phyloP scores from a whole-genome alignment of 2,329 filamentous ascomycete species.

The Cladosporium austrohemisphaericum region DNA sequence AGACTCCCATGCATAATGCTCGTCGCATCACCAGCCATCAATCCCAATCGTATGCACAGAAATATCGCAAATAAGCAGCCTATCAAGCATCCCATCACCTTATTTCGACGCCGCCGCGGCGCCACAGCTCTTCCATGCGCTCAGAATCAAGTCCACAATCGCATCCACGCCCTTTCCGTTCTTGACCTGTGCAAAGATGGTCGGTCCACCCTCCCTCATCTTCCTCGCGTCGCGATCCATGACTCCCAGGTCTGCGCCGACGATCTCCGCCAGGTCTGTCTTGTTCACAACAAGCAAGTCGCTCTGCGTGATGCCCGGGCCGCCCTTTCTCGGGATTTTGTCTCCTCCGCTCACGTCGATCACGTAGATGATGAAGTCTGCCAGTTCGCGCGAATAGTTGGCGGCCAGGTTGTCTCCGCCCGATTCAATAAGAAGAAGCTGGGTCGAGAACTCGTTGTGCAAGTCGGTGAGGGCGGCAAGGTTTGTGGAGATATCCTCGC shows the following conservation, averaged over 20 bases:
- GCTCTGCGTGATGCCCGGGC: conserved; percentile 93
- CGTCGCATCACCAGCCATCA: no score
- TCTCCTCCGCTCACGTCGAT: conserved; percentile 96
- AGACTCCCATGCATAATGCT: no score
- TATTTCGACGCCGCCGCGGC: conserved; percentile 43
- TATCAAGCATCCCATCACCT: no score
- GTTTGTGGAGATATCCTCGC: conserved; percentile 94
- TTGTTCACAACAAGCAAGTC: conserved; percentile 95
- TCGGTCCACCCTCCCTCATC: conserved; percentile 92
- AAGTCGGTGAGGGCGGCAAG: conserved; percentile 87
- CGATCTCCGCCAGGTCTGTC: conserved; percentile 84
- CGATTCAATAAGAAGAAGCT: conserved; percentile 88
- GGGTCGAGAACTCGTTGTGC: conserved; percentile 72
- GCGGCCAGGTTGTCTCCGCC: conserved; percentile 96
- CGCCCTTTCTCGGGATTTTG: conserved; percentile 93
- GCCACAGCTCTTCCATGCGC: conserved; percentile 88
- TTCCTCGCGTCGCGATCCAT: conserved; percentile 94
- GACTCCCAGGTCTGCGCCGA: conserved; percentile 84
- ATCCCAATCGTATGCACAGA: no score
- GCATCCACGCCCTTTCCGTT: conserved; percentile 77
- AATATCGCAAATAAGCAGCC: no score
- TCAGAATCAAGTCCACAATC: conserved; percentile 82
- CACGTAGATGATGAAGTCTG: conserved; percentile 97
- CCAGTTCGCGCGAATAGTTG: conserved; percentile 91
- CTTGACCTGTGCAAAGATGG: conserved; percentile 97